Evolutionary conservation across 2,329 filamentous ascomycete genomes (phyloP), one percentile per base, ranked within the genome.

Genomic region (Cladosporium oxysporum): DNA sequence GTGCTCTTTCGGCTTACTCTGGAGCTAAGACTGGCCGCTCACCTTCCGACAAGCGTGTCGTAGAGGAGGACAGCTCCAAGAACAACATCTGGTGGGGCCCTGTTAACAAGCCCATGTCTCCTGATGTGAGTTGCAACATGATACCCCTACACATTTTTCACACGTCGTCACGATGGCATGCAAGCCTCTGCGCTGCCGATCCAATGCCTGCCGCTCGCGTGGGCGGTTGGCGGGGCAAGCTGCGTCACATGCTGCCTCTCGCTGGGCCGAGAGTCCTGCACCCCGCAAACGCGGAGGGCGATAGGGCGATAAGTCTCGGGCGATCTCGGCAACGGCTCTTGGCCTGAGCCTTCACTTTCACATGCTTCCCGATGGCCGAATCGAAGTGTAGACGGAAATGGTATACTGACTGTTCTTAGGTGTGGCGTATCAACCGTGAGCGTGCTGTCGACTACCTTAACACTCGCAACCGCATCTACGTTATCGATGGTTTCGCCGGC

Each of bases 381-480:
- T 53, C 26, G 26, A 31, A 53, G 44, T 23, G 41, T 2, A 21
- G n/a, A 41, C 16, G 5, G 57, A 61, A 50, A n/a, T 8, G 18
- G 21, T 33, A n/a, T 44, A 57, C 61, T 63, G 50, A 63, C 61
- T 16, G 18, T 57, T 37, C 49, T 21, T 66, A 99, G 95, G 94
- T 98, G 80, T 99, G 95, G 95, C 92, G 93, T 77, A 99, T 99
- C 84, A 99, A 99, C 89, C 90, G 95, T 75, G 95, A 99, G 82
- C 93, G 95, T 84, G 95, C 95, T 68, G 88, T 99, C 80, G 95
- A 99, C 84, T 99, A 99, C 84, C 89, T 99, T 75, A 99, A 99
- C 88, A 99, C 95, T 71, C 88, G 95, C 76, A 97, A 96, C 80
- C 92, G 95, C 77, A 98, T 99, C 84, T 99, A 99, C 81, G 95